Evolutionary conservation across 352 stramenopile species (phyloP).

Genomic region (Blastocystis sp.): DNA sequence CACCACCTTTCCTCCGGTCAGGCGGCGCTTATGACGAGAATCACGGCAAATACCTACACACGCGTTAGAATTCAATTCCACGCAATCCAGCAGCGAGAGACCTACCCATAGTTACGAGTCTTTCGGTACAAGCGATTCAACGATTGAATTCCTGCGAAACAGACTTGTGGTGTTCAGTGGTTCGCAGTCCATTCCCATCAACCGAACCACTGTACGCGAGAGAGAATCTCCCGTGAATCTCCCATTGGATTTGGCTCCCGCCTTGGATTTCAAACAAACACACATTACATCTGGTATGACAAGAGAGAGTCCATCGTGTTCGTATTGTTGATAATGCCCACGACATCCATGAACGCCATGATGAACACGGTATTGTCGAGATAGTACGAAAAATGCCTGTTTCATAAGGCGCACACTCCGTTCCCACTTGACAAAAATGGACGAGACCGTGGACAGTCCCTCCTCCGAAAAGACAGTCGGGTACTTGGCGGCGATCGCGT

Average conservation of each 20-base stretch:
- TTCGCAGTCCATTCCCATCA: not conserved
- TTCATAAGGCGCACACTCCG: not conserved
- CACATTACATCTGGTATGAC: not conserved
- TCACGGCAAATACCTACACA: slow-evolving; percentile 51
- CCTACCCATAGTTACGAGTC: slow-evolving; percentile 26
- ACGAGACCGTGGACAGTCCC: not conserved
- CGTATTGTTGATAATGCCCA: slow-evolving; percentile 1
- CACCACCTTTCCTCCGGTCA: slow-evolving; percentile 41
- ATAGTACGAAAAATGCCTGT: not conserved
- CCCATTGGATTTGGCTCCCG: not conserved
- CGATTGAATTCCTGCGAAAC: not conserved
- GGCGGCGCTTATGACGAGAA: slow-evolving; percentile 51
- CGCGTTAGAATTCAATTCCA: not conserved
- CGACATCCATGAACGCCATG: slow-evolving; percentile 18
- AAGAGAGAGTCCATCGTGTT: slow-evolving; percentile 6
- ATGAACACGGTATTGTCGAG: not conserved
- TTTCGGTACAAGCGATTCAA: slow-evolving; percentile 19
- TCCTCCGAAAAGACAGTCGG: not conserved
- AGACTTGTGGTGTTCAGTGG: not conserved
- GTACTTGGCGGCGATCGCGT: not conserved
- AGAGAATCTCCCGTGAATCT: not conserved
- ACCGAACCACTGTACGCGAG: not conserved
- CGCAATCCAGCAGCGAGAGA: slow-evolving; percentile 66
- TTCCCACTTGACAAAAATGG: not conserved
- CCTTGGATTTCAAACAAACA: not conserved